A percentile compares a stretch with the other conserved stretches of the same genome.
Conservation (phyloP, 1,139 yeast species). For the Diutina mesorugosa region DNA sequence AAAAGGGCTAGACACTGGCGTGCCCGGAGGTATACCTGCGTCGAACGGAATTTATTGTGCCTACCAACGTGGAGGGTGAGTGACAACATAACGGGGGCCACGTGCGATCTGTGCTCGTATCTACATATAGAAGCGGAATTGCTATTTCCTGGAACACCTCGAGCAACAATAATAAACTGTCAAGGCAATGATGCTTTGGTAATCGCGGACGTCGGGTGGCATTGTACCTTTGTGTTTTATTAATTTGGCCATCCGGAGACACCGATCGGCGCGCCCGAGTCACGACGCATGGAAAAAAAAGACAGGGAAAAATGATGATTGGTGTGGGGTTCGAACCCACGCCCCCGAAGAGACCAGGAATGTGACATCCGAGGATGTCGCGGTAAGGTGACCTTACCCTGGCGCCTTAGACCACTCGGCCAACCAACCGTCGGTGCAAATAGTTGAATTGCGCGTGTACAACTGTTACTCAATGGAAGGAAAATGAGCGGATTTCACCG, state of each 20-base stretch:
- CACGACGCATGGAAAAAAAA: neutral
- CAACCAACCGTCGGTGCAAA: neutral
- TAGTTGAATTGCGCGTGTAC: neutral
- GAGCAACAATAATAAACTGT: too few relatives aligned
- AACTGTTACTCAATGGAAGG: neutral
- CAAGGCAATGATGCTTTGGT: too few relatives aligned
- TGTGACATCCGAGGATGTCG: neutral
- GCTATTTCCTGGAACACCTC: too few relatives aligned
- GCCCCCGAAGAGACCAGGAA: constrained; percentile 2
- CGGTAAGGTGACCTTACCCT: constrained; percentile 2
- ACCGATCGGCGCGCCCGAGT: neutral
- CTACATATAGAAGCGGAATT: too few relatives aligned
- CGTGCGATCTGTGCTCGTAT: too few relatives aligned
- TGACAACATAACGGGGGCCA: too few relatives aligned
- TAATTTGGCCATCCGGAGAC: neutral
- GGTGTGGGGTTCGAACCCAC: constrained; percentile 3
- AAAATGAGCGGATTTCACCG: too few relatives aligned
- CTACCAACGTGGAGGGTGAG: too few relatives aligned
- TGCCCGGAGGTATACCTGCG: too few relatives aligned
- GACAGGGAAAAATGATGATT: neutral
- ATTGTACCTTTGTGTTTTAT: neutral
- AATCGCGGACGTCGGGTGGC: neutral
- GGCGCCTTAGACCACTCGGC: constrained; percentile 3
- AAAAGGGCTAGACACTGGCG: too few relatives aligned
- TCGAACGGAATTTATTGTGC: too few relatives aligned